Percentiles rank a stretch among this genome's conserved stretches.
Evolutionary conservation across 1,284 basidiomycete species (phyloP).

Genomic region (Mycena sp.): DNA sequence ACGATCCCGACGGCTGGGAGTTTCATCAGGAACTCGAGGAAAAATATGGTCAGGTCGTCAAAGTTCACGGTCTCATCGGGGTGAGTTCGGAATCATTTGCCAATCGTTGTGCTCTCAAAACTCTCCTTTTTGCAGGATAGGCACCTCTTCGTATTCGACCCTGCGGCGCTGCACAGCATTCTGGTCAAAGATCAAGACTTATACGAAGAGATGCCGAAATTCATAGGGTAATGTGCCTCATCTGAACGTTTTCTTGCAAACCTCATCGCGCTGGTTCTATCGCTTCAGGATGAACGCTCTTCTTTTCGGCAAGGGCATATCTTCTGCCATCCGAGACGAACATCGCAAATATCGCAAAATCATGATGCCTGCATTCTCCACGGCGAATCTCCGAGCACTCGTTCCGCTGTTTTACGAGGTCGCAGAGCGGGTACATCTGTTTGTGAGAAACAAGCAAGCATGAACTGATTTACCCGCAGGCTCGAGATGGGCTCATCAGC

Average conservation of each 20-base stretch:
- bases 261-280: no score
- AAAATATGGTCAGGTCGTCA: conserved; percentile 20
- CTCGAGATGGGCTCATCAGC: conserved; percentile 12
- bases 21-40: conserved; percentile 29
- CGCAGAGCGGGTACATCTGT: conserved; percentile 6
- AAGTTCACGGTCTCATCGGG: background rate
- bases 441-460: background rate
- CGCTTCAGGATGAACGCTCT: conserved; percentile 39
- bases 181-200: conserved; percentile 35
- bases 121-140: conserved; percentile 23
- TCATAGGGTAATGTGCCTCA: conserved; percentile 31
- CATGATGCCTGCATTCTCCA: conserved; percentile 58
- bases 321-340: conserved; percentile 47
- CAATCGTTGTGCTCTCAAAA: background rate
- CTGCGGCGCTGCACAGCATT: conserved; percentile 37
- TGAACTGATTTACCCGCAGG: background rate
- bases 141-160: conserved; percentile 39
- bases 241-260: background rate
- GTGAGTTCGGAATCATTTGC: background rate
- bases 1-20: conserved; percentile 29
- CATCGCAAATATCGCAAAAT: conserved; percentile 56
- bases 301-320: conserved; percentile 49
- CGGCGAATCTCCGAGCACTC: conserved; percentile 53
- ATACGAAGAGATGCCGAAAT: conserved; percentile 36
- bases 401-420: conserved; percentile 21